Percentiles rank a stretch among this genome's conserved stretches.
Conservation (phyloP, 2,329 filamentous ascomycete genomes). For the Parascedosporium putredinis region DNA sequence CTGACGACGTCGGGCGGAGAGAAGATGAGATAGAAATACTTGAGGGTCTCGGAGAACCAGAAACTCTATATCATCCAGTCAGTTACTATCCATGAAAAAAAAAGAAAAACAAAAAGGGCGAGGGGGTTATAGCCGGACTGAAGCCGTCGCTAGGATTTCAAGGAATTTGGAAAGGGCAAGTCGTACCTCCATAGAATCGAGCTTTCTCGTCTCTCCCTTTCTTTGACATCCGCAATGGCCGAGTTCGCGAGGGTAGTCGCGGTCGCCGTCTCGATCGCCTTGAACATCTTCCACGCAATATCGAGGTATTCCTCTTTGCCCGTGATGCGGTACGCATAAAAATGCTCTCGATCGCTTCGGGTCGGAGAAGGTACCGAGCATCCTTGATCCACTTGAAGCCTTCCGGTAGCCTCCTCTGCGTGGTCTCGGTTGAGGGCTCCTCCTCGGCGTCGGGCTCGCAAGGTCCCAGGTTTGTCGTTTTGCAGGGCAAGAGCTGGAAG, state of each 20-base stretch:
- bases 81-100: no score
- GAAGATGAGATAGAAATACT: constrained; percentile 67
- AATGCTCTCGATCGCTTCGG: constrained; percentile 42
- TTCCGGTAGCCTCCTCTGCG: constrained; percentile 23
- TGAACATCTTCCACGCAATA: constrained; percentile 43
- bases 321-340: constrained; percentile 45
- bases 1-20: constrained; percentile 52
- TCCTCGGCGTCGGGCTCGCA: constrained; percentile 21
- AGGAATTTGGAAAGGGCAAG: no score
- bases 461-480: constrained; percentile 18
- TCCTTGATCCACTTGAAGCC: constrained; percentile 53
- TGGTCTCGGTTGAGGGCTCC: constrained; percentile 16
- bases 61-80: constrained; percentile 34
- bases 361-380: constrained; percentile 37
- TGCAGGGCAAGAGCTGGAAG: constrained; percentile 35
- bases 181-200: constrained; percentile 52
- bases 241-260: constrained; percentile 37
- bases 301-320: constrained; percentile 36
- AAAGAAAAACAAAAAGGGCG: no score
- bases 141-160: no score
- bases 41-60: constrained; percentile 64
- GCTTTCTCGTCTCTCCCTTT: constrained; percentile 22
- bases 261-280: constrained; percentile 33
- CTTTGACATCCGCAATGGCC: constrained; percentile 35
- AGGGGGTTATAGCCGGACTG: no score